A percentile compares a stretch with the other conserved stretches of the same genome.
These are phyloP conservation scores for Colletotrichum tropicicola DNA, from an alignment of 2,329 filamentous ascomycete genomes.

Conservation along the genomic window DNA sequence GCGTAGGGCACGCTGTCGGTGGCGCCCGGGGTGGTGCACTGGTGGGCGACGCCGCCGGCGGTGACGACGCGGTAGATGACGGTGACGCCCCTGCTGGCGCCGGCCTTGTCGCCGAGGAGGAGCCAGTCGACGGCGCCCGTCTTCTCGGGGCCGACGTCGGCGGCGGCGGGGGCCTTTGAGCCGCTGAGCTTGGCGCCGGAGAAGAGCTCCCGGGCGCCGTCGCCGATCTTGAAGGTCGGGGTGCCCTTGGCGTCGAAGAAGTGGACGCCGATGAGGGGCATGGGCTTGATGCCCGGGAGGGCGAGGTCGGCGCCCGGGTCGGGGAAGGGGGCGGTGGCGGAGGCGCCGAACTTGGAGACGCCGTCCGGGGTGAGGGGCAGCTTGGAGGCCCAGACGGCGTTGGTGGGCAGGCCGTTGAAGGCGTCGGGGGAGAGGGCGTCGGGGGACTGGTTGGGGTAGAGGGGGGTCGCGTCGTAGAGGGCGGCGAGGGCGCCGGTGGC, in stretches of 20 bases:
- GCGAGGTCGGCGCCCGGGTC: slow-evolving; percentile 47
- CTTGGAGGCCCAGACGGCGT: slow-evolving; percentile 48
- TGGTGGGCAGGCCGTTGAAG: slow-evolving; percentile 51
- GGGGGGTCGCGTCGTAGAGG: slow-evolving; percentile 63
- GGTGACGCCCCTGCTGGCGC: slow-evolving; percentile 46
- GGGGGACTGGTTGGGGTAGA: slow-evolving; percentile 57
- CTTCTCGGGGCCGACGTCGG: slow-evolving; percentile 54
- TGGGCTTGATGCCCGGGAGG: slow-evolving; percentile 39
- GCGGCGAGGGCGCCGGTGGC: slow-evolving; percentile 66
- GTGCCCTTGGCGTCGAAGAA: slow-evolving; percentile 65
- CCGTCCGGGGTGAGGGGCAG: slow-evolving; percentile 59
- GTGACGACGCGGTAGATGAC: slow-evolving; percentile 65
- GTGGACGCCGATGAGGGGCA: slow-evolving; percentile 69
- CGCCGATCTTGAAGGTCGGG: slow-evolving; percentile 68
- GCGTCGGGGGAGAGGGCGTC: slow-evolving; percentile 45
- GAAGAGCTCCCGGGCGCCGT: slow-evolving; percentile 46
- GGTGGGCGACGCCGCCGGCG: slow-evolving; percentile 56
- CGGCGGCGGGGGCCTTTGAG: slow-evolving; percentile 59
- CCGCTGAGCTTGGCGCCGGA: slow-evolving; percentile 58
- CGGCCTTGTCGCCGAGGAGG: slow-evolving; percentile 50
- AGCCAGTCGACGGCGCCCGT: slow-evolving; percentile 67
- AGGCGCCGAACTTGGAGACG: slow-evolving; percentile 48
- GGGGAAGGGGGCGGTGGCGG: slow-evolving; percentile 55
- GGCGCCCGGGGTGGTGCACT: slow-evolving; percentile 50
- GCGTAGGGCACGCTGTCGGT: slow-evolving; percentile 63